Evolutionary conservation across 2,329 filamentous ascomycete genomes (phyloP), one percentile per base, ranked within the genome.

Genomic region (Atkinsonella texensis): DNA sequence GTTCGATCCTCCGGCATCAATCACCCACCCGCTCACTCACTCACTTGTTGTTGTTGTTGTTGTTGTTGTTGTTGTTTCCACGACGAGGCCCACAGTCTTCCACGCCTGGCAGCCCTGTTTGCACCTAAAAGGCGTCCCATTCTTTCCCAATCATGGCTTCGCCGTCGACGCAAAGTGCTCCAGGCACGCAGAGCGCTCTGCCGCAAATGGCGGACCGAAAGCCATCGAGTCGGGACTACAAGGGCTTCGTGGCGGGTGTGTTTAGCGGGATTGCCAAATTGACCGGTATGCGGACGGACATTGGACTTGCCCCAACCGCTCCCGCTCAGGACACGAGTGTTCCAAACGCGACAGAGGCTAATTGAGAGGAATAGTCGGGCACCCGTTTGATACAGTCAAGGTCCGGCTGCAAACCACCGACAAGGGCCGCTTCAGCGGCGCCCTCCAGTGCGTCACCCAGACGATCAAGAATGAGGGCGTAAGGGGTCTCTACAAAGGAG

Each of bases 231-330:
- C 60, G 78, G 73, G 58, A 84, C 65, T 97, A 96, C 74, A 90
- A 88, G 62, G 93, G 91, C n/a, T 98, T 97, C 65, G 88, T 96
- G 31, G 93, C 88, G 1, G 93, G 93, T n/a, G 82, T 96, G 7
- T 96, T 96, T 65, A 95, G 88, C 39, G 93, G 93, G 23, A 85
- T 97, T 62, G 84, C 90, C 53, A 97, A 97, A 71, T 73, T 96
- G 53, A 81, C 80, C 61, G 88, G 89, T 91, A 69, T 59, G 78
- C 20, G 41, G 18, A 17, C 18, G 44, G n/a, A n/a, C n/a, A n/a
- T n/a, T n/a, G n/a, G n/a, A n/a, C n/a, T n/a, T n/a, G n/a, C n/a
- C n/a, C n/a, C n/a, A n/a, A n/a, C n/a, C n/a, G n/a, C n/a, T n/a
- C n/a, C n/a, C n/a, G n/a, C n/a, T n/a, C n/a, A n/a, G n/a, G n/a